A percentile compares a stretch with the other conserved stretches of the same genome.
These are phyloP conservation scores for Casaregolazyma lundiana DNA, from an alignment of 1,139 yeast species.

Conservation along the genomic window DNA sequence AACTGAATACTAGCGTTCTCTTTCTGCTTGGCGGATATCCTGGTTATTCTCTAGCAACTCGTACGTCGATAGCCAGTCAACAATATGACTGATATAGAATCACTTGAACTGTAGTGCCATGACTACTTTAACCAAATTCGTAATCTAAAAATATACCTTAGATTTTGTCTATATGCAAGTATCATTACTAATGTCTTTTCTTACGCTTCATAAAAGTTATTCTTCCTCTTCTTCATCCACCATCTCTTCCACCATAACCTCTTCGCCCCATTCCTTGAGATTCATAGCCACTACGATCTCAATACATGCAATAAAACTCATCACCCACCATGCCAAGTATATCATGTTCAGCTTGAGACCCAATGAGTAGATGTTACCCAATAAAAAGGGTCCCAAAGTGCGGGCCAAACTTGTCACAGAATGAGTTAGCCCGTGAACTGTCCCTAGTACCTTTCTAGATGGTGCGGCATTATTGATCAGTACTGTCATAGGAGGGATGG, in stretches of 20 bases:
- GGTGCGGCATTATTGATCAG: constrained; percentile 32
- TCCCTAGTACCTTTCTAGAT: constrained; percentile 26
- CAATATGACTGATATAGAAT: too few species aligned
- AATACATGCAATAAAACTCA: constrained; percentile 33
- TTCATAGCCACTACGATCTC: constrained; percentile 24
- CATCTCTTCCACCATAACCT: constrained; percentile 4
- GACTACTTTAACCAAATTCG: too few species aligned
- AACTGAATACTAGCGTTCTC: too few species aligned
- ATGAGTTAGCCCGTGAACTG: constrained; percentile 31
- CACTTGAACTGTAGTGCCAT: too few species aligned
- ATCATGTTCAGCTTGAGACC: constrained; percentile 41
- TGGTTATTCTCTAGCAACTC: too few species aligned
- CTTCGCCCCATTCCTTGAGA: constrained; percentile 29
- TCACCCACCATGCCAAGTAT: constrained; percentile 49
- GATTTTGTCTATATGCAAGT: not conserved
- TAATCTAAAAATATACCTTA: too few species aligned
- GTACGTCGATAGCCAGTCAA: too few species aligned
- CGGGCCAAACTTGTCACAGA: constrained; percentile 48
- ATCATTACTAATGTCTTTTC: not conserved
- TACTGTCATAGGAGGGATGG: constrained; percentile 32
- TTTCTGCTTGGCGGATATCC: too few species aligned
- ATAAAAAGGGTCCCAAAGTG: constrained; percentile 51
- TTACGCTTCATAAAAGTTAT: not conserved
- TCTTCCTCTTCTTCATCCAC: constrained; percentile 3
- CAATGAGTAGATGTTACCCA: constrained; percentile 50